Evolutionary conservation across 768 basidiomycete genomes (phyloP), one percentile per base, ranked within the genome.

Genomic region (Kwoniella europaea): DNA sequence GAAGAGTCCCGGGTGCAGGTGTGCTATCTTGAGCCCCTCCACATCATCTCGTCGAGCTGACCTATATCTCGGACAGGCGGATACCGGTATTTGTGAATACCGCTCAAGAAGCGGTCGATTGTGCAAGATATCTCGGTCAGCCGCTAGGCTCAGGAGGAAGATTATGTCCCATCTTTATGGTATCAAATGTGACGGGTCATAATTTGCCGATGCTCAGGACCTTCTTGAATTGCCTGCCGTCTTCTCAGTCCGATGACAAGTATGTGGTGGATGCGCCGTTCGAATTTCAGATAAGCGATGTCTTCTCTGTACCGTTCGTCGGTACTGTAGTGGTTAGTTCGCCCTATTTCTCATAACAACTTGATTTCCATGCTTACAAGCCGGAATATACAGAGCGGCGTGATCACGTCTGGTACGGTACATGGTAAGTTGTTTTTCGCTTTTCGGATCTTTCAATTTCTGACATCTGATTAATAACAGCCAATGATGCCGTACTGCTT

Each of bases 141-240:
- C 74, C 79, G 16, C 22, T 77, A 4, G 71, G 74, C 6, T 53
- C 70, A 0, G 46, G 58, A 24, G 71, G 62, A 56, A 62, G 93
- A 80, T 81, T 96, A 79, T 94, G 93, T 77, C 94, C 94, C 0
- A 90, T 96, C 69, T 95, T 96, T 84, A 90, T 91, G 79, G 86
- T 95, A 22, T 97, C 94, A 3, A 98, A 98, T 81, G 93, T 97
- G 15, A 95, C 93, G 1, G 96, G 95, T n/a, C 88, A 92, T 75
- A 93, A 94, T 3, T 88, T 96, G 12, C 90, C 92, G 76, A 86
- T 88, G 74, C 91, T 98, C 65, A 89, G 94, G 67, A 92, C 90
- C 2, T 96, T 98, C 85, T 86, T 98, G 65, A 98, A 98, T 82
- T 86, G 94, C 50, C 85, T 98, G 9, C 92, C 93, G 0, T 91